A percentile compares a stretch with the other conserved stretches of the same genome.
phyloP scores from a whole-genome alignment of 345 rosid genomes.

The Gossypium herbaceum region DNA sequence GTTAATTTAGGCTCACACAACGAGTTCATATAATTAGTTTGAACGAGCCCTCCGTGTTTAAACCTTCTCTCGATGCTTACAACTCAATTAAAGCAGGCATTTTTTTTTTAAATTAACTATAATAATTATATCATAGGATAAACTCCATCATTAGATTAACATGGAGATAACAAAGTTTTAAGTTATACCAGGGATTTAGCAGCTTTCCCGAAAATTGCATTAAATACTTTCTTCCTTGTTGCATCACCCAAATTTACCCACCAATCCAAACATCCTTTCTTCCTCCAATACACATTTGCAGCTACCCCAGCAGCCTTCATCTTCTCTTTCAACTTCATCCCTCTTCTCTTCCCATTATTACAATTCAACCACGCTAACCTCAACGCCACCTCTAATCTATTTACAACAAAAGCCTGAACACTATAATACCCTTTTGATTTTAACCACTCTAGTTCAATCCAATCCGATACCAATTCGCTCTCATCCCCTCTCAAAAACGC shows the following conservation, averaged over 20 bases:
- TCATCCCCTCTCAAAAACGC: constrained; percentile 77
- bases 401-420: constrained; percentile 73
- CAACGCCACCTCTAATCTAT: constrained; percentile 78
- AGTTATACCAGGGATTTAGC: constrained; percentile 66
- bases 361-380: constrained; percentile 86
- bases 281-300: constrained; percentile 86
- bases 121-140: neutral
- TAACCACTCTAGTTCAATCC: constrained; percentile 88
- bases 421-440: constrained; percentile 82
- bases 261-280: constrained; percentile 82
- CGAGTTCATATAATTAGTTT: neutral
- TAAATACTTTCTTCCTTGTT: constrained; percentile 46
- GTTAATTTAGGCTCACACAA: neutral
- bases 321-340: constrained; percentile 80
- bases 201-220: constrained; percentile 51
- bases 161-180: constrained; percentile 11
- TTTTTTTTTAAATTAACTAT: neutral
- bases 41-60: neutral
- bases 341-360: constrained; percentile 59
- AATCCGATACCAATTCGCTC: constrained; percentile 59
- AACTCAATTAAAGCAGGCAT: neutral
- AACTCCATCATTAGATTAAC: neutral
- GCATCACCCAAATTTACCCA: constrained; percentile 63
- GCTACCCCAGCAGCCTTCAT: constrained; percentile 48
- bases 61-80: neutral